Conservation (phyloP, 1,284 basidiomycete species). For the Leccinum subfulvum region DNA sequence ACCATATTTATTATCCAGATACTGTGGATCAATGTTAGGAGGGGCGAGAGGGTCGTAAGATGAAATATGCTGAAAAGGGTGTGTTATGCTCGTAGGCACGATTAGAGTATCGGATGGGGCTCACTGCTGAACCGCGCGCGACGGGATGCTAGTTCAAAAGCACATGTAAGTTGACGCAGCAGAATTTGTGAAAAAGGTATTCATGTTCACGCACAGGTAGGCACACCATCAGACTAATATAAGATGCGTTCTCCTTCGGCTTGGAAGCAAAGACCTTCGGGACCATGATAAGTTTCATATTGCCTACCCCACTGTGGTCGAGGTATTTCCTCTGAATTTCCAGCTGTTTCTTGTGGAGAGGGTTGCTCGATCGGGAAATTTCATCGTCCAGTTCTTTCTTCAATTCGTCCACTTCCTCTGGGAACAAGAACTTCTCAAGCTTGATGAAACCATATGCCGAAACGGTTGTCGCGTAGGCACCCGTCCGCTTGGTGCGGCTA, state of each 20-base stretch:
- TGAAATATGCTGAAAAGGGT: slow-evolving; percentile 14
- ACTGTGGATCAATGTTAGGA: slow-evolving; percentile 15
- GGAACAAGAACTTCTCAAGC: slow-evolving; percentile 16
- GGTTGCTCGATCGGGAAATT: slow-evolving; percentile 7
- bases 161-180: neutral
- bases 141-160: slow-evolving; percentile 15
- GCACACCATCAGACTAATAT: slow-evolving; percentile 15
- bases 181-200: neutral
- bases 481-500: slow-evolving; percentile 17
- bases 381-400: slow-evolving; percentile 16
- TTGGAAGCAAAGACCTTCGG: slow-evolving; percentile 16
- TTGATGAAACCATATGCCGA: slow-evolving; percentile 23
- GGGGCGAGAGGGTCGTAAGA: slow-evolving; percentile 16
- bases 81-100: neutral
- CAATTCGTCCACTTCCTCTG: slow-evolving; percentile 15
- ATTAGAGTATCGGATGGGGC: neutral
- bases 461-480: slow-evolving; percentile 19
- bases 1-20: slow-evolving; percentile 21
- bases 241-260: slow-evolving; percentile 15
- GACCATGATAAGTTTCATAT: slow-evolving; percentile 23
- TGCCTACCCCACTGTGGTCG: slow-evolving; percentile 8
- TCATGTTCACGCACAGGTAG: slow-evolving; percentile 12
- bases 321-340: slow-evolving; percentile 15
- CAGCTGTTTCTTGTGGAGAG: slow-evolving; percentile 17
- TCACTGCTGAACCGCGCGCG: slow-evolving; percentile 22